Base-by-base conservation (phyloP, 2,329 filamentous ascomycete species). In the Anthostomella pinea region DNA sequence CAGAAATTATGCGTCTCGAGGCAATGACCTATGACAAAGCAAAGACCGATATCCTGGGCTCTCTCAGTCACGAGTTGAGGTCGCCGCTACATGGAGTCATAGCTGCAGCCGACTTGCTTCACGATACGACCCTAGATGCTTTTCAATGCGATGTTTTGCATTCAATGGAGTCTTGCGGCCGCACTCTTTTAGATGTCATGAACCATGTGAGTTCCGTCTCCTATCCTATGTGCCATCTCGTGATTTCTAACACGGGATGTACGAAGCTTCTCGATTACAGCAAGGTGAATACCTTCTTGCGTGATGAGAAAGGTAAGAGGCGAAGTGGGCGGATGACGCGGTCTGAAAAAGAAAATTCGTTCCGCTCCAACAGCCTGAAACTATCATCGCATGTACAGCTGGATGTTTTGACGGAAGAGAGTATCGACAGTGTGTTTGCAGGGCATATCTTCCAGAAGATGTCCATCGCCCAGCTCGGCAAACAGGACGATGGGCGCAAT, bases 61-160 rank as follows among this genome's bases (percentile, higher is more conserved):
- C 73, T 1, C 69, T 83, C 5, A 78, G 73, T 3, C 79, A 83
- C 48, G 79, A 83, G 51, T 58, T 83, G 10, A 66, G 79, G 4
- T 78, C 73, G 2, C 79, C 79, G 0, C 60, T 83, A 1, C 78
- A 83, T 37, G 79, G 78, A 3, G 72, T 82, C 20, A 58, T 82
- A 0, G 69, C 74, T 0, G 75, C 64, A 33, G 64, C 68, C 1
- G 75, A 79, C 44, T 55, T 79, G 3, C 49, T 81, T 0, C 65
- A 68, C 4, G 73, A 78, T n/a, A 76, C 73, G 0, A 41, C 58
- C 0, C 59, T 78, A 16, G 65, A 63, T 25, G 62, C 64, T 1
- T 63, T 66, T 5, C 74, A 77, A 43, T 59, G 62, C 3, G 67
- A 70, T 11, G 62, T 72, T 9, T 52, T 73, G 0, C 62, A 68